Base-by-base conservation (phyloP, 148 eudicot species). In the Nepenthes gracilis region DNA sequence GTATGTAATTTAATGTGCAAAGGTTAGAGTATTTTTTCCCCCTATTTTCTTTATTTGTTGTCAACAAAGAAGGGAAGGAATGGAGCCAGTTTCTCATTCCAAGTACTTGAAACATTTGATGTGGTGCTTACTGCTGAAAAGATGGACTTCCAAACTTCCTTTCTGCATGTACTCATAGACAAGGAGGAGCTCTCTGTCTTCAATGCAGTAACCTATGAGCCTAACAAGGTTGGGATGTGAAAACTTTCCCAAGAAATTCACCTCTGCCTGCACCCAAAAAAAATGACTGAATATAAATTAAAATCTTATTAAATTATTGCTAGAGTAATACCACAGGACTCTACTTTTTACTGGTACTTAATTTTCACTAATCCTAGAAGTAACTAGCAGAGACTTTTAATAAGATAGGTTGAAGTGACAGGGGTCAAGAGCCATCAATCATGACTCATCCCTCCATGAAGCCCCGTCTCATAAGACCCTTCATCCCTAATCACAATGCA, bases 221-320 rank as follows among this genome's bases (percentile, higher is more conserved):
- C 70, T 82, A 2, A 78, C 86, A 2, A 82, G 78, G 64, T 78
- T 82, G 5, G 80, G 78, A 59, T 81, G 85, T 35, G 79, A 71
- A 58, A 74, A 77, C 63, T 77, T 81, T 32, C 85, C 85, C 73
- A 81, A 66, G 52, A 81, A 74, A 36, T 71, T 62, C 33, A 74
- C 81, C 61, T 77, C 85, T 32, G 79, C 67, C 85, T 81, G 74
- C 70, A 53, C 55, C 36, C 55, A 68, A 35, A 35, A 11, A 5
- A 11, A 45, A 45, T 45, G 6, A 5, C 48, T 45, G 48, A 11
- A 5, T 5, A 45, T 45, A 11, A 11, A 11, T 11, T 5, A 45
- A 0, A 11, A 45, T 0, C 48, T 5, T 11, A 45, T 45, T 11
- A 45, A 11, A 45, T 45, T 11, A 5, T 37, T 40, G 45, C 45